Conservation (phyloP, 2,329 filamentous ascomycete genomes). For the Aspergillus brasiliensis region DNA sequence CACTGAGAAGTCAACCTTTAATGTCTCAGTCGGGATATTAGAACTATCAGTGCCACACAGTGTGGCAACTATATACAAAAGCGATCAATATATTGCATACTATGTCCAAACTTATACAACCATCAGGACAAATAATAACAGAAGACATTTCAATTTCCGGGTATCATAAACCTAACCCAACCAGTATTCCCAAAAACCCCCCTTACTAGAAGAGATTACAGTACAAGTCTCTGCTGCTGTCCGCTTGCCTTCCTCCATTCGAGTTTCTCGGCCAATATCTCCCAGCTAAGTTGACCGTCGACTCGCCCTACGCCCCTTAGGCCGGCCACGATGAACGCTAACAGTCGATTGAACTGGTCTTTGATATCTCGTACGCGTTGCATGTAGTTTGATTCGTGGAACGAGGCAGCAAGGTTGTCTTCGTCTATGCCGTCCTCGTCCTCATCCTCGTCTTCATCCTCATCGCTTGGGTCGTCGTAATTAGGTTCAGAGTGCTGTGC, state of each 20-base stretch:
- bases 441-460: conserved; percentile 38
- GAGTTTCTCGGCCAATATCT: conserved; percentile 77
- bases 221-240: not conserved
- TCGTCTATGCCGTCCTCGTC: conserved; percentile 23
- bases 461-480: conserved; percentile 20
- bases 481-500: conserved; percentile 22
- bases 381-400: conserved; percentile 49
- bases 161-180: not conserved
- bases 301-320: conserved; percentile 74
- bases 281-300: conserved; percentile 72
- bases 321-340: conserved; percentile 72
- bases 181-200: not conserved
- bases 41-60: too few relatives aligned
- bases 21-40: too few relatives aligned
- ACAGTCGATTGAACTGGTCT: conserved; percentile 63
- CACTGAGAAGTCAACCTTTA: too few relatives aligned
- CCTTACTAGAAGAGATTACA: not conserved
- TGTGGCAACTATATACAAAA: too few relatives aligned
- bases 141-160: not conserved
- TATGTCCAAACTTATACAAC: not conserved
- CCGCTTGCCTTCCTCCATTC: conserved; percentile 50
- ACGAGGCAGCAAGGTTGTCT: conserved; percentile 35
- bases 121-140: not conserved
- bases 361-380: conserved; percentile 60
- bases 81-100: too few relatives aligned